Percentiles rank a stretch among this genome's conserved stretches.
Evolutionary conservation across 352 stramenopile species (phyloP).

Genomic region (Aphanomyces cochlioides): DNA sequence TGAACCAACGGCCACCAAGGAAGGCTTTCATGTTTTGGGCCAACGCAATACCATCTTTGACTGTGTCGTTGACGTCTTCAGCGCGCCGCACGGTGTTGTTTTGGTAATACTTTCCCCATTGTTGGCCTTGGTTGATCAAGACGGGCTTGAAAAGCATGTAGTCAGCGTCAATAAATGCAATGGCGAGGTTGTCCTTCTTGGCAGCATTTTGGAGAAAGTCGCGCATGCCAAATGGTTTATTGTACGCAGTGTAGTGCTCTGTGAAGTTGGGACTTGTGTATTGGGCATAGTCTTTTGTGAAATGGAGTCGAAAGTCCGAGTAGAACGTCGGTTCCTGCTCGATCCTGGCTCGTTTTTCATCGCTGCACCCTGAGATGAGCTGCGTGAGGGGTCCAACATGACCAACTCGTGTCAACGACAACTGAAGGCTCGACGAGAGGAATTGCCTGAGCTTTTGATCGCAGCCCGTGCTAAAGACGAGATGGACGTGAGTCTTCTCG

Average conservation of each 20-base stretch:
- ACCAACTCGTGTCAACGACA: constrained; percentile 7
- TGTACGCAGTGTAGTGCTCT: constrained; percentile 18
- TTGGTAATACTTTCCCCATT: constrained; percentile 16
- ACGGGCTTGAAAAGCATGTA: constrained; percentile 21
- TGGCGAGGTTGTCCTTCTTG: constrained; percentile 3
- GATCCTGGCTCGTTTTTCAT: background rate
- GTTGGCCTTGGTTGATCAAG: background rate
- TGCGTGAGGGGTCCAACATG: constrained; percentile 13
- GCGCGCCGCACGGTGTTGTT: background rate
- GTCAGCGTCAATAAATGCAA: constrained; percentile 21
- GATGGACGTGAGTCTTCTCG: constrained; percentile 13
- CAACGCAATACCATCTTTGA: background rate
- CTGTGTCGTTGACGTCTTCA: constrained; percentile 11
- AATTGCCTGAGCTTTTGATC: background rate
- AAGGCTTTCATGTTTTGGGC: constrained; percentile 29
- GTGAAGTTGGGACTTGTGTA: background rate
- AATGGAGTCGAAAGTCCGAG: constrained; percentile 14
- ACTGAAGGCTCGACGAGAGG: constrained; percentile 10
- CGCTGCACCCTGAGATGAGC: background rate
- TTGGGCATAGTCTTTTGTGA: constrained; percentile 6
- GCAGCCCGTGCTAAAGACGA: constrained; percentile 16
- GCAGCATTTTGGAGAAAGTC: constrained; percentile 8
- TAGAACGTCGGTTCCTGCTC: constrained; percentile 12
- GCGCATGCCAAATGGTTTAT: constrained; percentile 25
- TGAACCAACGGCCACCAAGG: constrained; percentile 18